Evolutionary conservation across 202 grass and related monocot species (phyloP).

Genomic region (Panicum virgatum): DNA sequence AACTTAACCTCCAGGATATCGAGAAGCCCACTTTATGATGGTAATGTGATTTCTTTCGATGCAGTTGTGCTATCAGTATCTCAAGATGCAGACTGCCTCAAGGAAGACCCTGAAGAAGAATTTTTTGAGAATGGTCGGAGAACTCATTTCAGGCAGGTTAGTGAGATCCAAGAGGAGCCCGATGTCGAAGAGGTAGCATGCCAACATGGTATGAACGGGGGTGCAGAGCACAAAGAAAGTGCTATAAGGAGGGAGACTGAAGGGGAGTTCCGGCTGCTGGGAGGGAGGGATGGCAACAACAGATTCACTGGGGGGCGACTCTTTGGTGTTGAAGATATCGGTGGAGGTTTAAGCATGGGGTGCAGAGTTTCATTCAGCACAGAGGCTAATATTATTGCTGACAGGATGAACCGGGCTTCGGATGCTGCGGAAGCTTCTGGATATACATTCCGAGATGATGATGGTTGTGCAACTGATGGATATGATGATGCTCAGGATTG

Average conservation of each 20-base stretch:
- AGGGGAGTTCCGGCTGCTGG: slow-evolving; percentile 90
- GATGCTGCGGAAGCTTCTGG: slow-evolving; percentile 66
- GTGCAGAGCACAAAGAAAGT: slow-evolving; percentile 70
- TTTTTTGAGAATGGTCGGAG: slow-evolving; percentile 48
- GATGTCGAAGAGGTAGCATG: slow-evolving; percentile 68
- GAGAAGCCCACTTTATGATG: slow-evolving; percentile 87
- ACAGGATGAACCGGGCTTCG: slow-evolving; percentile 52
- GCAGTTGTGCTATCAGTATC: slow-evolving; percentile 93
- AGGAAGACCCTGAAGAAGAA: slow-evolving; percentile 62
- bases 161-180: slow-evolving; percentile 88
- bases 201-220: slow-evolving; percentile 45
- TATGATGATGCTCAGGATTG: slow-evolving; percentile 81
- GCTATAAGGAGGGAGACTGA: slow-evolving; percentile 98
- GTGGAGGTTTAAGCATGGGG: slow-evolving; percentile 59
- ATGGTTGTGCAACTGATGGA: slow-evolving; percentile 63
- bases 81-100: slow-evolving; percentile 69
- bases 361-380: slow-evolving; percentile 88
- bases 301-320: slow-evolving; percentile 69
- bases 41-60: slow-evolving; percentile 90
- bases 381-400: slow-evolving; percentile 67
- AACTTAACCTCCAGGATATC: slow-evolving; percentile 64
- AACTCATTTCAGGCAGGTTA: slow-evolving; percentile 69
- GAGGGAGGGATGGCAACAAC: slow-evolving; percentile 76
- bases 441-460: slow-evolving; percentile 54
- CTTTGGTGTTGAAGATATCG: slow-evolving; percentile 69